Evolutionary conservation across 2,329 filamentous ascomycete species (phyloP).

Genomic region (Fusarium anthophilum): DNA sequence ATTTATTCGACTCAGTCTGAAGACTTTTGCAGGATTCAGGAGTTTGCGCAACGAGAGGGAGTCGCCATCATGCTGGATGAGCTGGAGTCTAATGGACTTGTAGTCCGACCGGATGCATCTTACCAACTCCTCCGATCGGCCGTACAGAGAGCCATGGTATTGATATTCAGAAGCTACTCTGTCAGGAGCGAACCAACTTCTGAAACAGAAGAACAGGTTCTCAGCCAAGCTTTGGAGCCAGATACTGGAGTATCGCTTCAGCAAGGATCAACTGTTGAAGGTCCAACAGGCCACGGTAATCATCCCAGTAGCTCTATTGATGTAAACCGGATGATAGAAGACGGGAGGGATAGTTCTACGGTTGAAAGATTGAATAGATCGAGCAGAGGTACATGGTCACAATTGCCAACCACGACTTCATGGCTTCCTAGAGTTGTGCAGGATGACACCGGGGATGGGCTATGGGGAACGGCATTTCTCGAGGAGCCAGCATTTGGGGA

Average conservation of each 20-base stretch:
- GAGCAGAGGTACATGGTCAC: too few relatives aligned
- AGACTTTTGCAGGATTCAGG: neutral
- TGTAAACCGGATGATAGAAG: accelerated
- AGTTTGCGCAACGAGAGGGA: neutral
- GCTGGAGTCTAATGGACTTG: neutral
- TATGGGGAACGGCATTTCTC: neutral
- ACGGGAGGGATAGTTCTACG: accelerated
- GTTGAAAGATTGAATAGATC: accelerated
- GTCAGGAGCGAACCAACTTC: accelerated
- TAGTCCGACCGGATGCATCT: neutral
- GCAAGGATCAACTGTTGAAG: neutral
- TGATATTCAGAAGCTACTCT: neutral
- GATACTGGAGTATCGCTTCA: accelerated
- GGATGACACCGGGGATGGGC: too few relatives aligned
- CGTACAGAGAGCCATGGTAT: neutral
- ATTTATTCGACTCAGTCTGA: neutral
- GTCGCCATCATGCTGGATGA: neutral
- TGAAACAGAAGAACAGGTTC: neutral
- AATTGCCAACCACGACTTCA: neutral
- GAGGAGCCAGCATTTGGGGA: neutral
- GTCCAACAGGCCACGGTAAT: accelerated
- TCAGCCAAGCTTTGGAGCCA: neutral
- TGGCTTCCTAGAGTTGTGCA: too few relatives aligned
- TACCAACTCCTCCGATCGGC: neutral
- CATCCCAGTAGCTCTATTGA: accelerated